Conservation (phyloP, 306 rosid genomes). For the Ochetophila trinervis region DNA sequence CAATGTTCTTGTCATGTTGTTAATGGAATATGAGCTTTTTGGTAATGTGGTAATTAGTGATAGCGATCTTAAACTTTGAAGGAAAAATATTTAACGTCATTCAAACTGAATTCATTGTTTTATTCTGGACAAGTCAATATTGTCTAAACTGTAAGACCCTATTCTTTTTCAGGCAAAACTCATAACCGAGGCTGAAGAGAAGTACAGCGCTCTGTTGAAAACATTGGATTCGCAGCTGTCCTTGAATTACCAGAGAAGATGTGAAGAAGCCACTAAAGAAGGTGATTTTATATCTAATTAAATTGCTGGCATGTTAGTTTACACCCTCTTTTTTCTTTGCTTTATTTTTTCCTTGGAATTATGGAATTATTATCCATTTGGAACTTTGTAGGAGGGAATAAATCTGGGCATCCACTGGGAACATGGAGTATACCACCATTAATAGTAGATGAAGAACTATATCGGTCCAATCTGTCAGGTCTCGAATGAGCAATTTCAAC, state of each 20-base stretch:
- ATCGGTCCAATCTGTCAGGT: slow-evolving; percentile 41
- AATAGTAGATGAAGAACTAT: slow-evolving; percentile 68
- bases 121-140: too few species aligned
- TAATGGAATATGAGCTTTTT: too few species aligned
- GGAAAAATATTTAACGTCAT: too few species aligned
- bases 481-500: slow-evolving; percentile 9
- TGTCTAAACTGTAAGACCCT: neutral
- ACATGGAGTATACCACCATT: slow-evolving; percentile 78
- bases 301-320: slow-evolving; percentile 7
- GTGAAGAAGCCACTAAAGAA: slow-evolving; percentile 86
- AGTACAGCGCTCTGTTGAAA: slow-evolving; percentile 53
- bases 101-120: too few species aligned
- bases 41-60: too few species aligned
- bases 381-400: slow-evolving; percentile 63
- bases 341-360: neutral
- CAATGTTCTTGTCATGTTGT: too few species aligned
- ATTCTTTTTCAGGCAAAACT: slow-evolving; percentile 54
- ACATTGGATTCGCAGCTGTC: slow-evolving; percentile 67
- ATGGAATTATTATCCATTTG: slow-evolving; percentile 4
- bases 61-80: too few species aligned
- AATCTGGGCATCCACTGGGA: slow-evolving; percentile 63
- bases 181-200: slow-evolving; percentile 78
- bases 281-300: slow-evolving; percentile 42
- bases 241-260: slow-evolving; percentile 64
- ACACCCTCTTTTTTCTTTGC: neutral